Evolutionary conservation across 2,329 filamentous ascomycete genomes (phyloP).

Genomic region (Colletotrichum simmondsii): DNA sequence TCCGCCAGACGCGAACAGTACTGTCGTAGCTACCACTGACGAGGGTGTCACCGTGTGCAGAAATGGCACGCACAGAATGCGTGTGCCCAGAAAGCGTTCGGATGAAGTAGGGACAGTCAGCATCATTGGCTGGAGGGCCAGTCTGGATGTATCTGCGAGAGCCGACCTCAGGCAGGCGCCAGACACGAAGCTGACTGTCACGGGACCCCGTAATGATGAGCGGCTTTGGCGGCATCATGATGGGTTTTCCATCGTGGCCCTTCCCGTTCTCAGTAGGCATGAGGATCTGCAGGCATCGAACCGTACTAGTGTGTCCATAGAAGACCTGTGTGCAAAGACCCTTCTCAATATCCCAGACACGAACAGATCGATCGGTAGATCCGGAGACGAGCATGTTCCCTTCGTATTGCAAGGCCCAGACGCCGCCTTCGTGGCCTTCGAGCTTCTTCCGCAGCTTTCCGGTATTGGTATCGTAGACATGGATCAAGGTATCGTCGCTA

Average conservation of each 20-base stretch:
- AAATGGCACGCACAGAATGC: slow-evolving; percentile 95
- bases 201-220: slow-evolving; percentile 97
- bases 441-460: slow-evolving; percentile 85
- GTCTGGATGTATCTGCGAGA: slow-evolving; percentile 84
- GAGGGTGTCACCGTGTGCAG: slow-evolving; percentile 93
- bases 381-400: slow-evolving; percentile 95
- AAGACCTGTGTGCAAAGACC: slow-evolving; percentile 95
- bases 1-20: slow-evolving; percentile 95
- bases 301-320: slow-evolving; percentile 96
- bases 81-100: slow-evolving; percentile 86
- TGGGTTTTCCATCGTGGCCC: slow-evolving; percentile 75
- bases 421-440: slow-evolving; percentile 94
- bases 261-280: slow-evolving; percentile 84
- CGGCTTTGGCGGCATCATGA: slow-evolving; percentile 94
- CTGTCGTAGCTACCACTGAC: slow-evolving; percentile 97
- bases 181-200: slow-evolving; percentile 93
- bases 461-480: slow-evolving; percentile 97
- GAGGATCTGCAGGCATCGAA: slow-evolving; percentile 93
- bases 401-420: slow-evolving; percentile 97
- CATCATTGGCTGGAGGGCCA: slow-evolving; percentile 76
- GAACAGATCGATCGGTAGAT: slow-evolving; percentile 95
- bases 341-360: slow-evolving; percentile 98
- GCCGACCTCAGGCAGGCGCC: slow-evolving; percentile 87
- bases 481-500: slow-evolving; percentile 96
- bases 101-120: slow-evolving; percentile 94